Evolutionary conservation across 306 rosid species (phyloP).

Genomic region (Cicer pinnatifidum): DNA sequence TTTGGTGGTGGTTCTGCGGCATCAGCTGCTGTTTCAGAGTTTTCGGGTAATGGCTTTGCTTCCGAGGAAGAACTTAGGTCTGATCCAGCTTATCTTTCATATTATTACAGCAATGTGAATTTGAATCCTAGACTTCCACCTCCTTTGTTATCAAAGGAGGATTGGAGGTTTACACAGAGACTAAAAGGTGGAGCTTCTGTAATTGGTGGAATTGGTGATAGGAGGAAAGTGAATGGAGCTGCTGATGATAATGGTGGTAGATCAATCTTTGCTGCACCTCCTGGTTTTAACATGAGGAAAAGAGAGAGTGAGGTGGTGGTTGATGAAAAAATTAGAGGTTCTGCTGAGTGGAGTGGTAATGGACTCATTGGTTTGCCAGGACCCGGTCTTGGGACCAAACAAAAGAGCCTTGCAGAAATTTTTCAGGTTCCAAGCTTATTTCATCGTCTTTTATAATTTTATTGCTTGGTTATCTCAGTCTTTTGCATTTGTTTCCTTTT

Average conservation of each 20-base stretch:
- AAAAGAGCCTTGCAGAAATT: conserved; percentile 85
- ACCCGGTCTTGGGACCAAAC: conserved; percentile 80
- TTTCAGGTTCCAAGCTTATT: conserved; percentile 69
- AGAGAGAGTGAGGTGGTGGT: conserved; percentile 45
- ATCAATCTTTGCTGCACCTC: conserved; percentile 68
- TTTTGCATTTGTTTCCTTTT: conserved; percentile 11
- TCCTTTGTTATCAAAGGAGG: conserved; percentile 61
- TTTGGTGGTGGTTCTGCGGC: not conserved
- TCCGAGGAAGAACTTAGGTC: conserved; percentile 34
- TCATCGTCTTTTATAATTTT: not conserved
- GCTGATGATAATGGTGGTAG: conserved; percentile 63
- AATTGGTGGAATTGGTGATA: conserved; percentile 89
- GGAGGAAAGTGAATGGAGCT: conserved; percentile 61
- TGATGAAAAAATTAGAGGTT: conserved; percentile 58
- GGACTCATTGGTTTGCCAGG: conserved; percentile 88
- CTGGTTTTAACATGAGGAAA: conserved; percentile 73
- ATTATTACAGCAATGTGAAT: conserved; percentile 28
- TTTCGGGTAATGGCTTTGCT: conserved; percentile 10
- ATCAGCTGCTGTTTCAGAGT: not conserved
- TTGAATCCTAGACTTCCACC: conserved; percentile 36
- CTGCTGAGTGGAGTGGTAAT: conserved; percentile 70
- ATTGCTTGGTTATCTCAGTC: not conserved
- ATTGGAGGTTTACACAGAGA: conserved; percentile 65
- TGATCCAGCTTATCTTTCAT: conserved; percentile 30
- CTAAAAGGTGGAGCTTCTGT: conserved; percentile 72